A percentile compares a stretch with the other conserved stretches of the same genome.
These are phyloP conservation scores for Begonia masoniana DNA, from an alignment of 306 rosid species.

Conservation along the genomic window DNA sequence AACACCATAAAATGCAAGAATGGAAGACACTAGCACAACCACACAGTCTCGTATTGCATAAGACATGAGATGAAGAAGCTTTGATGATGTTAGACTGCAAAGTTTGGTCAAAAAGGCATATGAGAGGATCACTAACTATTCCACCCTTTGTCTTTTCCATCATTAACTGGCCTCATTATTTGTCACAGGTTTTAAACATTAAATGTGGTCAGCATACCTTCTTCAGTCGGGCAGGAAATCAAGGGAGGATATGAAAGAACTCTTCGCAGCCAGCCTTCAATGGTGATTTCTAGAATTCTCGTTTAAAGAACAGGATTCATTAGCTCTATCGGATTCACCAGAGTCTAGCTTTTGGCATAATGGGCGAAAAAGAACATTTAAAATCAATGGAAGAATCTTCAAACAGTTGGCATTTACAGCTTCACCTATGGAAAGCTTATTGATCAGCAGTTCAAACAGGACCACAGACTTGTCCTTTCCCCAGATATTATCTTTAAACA, in stretches of 20 bases:
- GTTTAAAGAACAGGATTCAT: slow-evolving; percentile 23
- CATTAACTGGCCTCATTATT: not conserved
- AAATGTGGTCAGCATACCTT: slow-evolving; percentile 35
- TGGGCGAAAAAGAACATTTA: slow-evolving; percentile 45
- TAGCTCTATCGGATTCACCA: slow-evolving; percentile 26
- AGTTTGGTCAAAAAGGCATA: too few relatives aligned
- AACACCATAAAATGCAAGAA: slow-evolving; percentile 8
- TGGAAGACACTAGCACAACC: not conserved
- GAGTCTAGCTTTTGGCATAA: slow-evolving; percentile 18
- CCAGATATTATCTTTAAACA: slow-evolving; percentile 72
- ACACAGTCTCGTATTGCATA: too few relatives aligned
- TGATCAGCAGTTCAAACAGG: slow-evolving; percentile 42
- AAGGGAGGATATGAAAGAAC: slow-evolving; percentile 54
- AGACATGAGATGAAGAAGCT: too few relatives aligned
- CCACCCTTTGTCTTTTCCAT: not conserved
- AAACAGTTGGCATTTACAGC: slow-evolving; percentile 53
- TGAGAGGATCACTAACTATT: too few relatives aligned
- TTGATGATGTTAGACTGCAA: too few relatives aligned
- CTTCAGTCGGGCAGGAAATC: slow-evolving; percentile 52
- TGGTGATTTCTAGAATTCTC: slow-evolving; percentile 24
- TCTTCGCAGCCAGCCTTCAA: slow-evolving; percentile 68
- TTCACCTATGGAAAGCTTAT: slow-evolving; percentile 80
- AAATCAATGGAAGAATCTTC: slow-evolving; percentile 72
- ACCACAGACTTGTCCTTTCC: slow-evolving; percentile 32
- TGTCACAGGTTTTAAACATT: too few relatives aligned